Percentiles rank a stretch among this genome's conserved stretches.
These are phyloP conservation scores for Cucurbita pepo DNA, from an alignment of 306 rosid genomes.

Conservation along the genomic window DNA sequence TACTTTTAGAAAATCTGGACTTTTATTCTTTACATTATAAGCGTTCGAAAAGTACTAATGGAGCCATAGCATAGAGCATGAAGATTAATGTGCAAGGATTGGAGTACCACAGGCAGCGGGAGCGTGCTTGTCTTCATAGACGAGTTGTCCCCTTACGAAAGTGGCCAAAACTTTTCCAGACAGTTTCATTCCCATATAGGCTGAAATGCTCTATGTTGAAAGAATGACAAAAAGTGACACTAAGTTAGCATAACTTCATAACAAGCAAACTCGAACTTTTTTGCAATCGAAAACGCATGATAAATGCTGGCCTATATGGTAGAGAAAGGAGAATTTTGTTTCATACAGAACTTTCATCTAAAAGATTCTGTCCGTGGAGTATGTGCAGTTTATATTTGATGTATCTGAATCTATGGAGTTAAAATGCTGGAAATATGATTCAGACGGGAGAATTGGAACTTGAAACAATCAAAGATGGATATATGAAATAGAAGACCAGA, in stretches of 20 bases:
- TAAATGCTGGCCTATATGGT: not conserved
- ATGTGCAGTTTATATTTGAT: not conserved
- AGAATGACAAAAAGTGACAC: not conserved
- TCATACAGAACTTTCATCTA: not conserved
- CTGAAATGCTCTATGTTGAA: slow-evolving; percentile 43
- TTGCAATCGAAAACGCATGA: not conserved
- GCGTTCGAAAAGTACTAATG: not conserved
- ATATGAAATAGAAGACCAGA: not conserved
- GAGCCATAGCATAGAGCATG: not conserved
- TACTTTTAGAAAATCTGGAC: not conserved
- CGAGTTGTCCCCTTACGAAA: slow-evolving; percentile 82
- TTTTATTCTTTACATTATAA: not conserved
- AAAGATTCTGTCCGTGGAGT: not conserved
- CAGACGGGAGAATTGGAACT: not conserved
- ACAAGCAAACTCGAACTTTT: not conserved
- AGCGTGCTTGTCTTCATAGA: slow-evolving; percentile 67
- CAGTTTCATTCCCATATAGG: slow-evolving; percentile 66
- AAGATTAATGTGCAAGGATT: slow-evolving; percentile 34
- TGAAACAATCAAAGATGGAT: not conserved
- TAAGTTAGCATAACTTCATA: not conserved
- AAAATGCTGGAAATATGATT: not conserved
- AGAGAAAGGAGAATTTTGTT: not conserved
- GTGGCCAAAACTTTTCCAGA: slow-evolving; percentile 71
- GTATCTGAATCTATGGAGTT: not conserved
- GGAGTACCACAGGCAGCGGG: slow-evolving; percentile 55